Evolutionary conservation across 495 filamentous ascomycete species (phyloP).

Genomic region (Trichoderma asperelloides): DNA sequence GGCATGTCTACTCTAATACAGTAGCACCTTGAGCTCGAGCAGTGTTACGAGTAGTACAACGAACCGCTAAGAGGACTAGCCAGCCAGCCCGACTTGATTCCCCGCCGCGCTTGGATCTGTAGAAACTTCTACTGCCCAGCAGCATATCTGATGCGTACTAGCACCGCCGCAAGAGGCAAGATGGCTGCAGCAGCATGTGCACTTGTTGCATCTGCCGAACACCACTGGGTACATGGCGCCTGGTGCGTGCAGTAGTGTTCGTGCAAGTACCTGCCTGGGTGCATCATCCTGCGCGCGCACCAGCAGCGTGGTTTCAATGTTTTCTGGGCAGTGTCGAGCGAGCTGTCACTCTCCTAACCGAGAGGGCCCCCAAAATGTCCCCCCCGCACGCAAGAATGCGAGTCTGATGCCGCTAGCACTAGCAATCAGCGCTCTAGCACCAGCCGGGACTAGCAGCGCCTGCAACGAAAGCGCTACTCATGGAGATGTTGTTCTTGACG

Average conservation of each 20-base stretch:
- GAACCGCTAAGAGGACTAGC: not conserved
- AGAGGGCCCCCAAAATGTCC: not conserved
- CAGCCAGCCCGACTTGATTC: not conserved
- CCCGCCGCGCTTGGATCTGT: constrained; percentile 4
- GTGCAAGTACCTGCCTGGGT: not conserved
- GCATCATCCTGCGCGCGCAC: not conserved
- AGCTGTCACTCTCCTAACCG: not conserved
- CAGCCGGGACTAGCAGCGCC: too few relatives aligned
- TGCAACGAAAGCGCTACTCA: not conserved
- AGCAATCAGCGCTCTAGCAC: too few relatives aligned
- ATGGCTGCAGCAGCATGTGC: too few relatives aligned
- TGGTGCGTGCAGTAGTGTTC: too few relatives aligned
- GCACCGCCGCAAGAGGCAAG: too few relatives aligned
- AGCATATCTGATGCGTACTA: too few relatives aligned
- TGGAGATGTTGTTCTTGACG: not conserved
- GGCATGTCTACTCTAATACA: too few relatives aligned
- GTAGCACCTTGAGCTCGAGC: too few relatives aligned
- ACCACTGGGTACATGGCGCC: not conserved
- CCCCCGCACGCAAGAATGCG: too few relatives aligned
- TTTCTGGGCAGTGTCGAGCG: not conserved
- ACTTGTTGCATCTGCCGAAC: not conserved
- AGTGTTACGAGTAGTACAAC: not conserved
- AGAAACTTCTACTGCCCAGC: not conserved
- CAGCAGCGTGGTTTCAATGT: not conserved
- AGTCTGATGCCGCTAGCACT: too few relatives aligned